A percentile compares a stretch with the other conserved stretches of the same genome.
Conservation (phyloP, 441 rosid genomes). For the Erodium texanum region DNA sequence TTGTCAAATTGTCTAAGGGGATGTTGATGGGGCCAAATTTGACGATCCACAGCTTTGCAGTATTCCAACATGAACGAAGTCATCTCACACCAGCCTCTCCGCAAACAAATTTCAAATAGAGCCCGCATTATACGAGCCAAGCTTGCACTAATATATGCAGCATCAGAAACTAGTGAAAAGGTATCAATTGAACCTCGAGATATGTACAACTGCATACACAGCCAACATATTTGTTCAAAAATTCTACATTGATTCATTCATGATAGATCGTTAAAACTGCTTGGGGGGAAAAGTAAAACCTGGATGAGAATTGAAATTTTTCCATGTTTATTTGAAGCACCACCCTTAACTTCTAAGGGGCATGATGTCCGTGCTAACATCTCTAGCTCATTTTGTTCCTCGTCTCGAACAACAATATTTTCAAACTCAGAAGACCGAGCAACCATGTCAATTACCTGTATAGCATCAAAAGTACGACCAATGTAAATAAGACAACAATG, state of each 20-base stretch:
- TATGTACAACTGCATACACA: slow-evolving; percentile 74
- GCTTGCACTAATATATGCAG: slow-evolving; percentile 98
- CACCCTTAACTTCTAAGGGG: slow-evolving; percentile 88
- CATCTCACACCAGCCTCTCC: slow-evolving; percentile 98
- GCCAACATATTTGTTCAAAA: slow-evolving; percentile 22
- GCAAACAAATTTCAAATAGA: slow-evolving; percentile 89
- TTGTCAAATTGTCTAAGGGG: slow-evolving; percentile 94
- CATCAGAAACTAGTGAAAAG: slow-evolving; percentile 94
- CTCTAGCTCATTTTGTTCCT: slow-evolving; percentile 97
- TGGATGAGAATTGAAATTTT: slow-evolving; percentile 97
- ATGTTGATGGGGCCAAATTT: slow-evolving; percentile 97
- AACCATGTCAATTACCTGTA: slow-evolving; percentile 91
- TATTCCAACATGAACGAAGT: slow-evolving; percentile 88
- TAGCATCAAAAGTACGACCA: slow-evolving; percentile 18
- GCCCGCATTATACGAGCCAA: slow-evolving; percentile 99
- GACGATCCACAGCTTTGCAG: slow-evolving; percentile 99
- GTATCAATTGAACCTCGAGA: slow-evolving; percentile 92
- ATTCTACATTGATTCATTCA: slow-evolving; percentile 16
- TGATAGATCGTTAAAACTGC: slow-evolving; percentile 16
- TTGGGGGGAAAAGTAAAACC: slow-evolving; percentile 32
- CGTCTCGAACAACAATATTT: slow-evolving; percentile 97
- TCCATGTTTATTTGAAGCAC: slow-evolving; percentile 95
- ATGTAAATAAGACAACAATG: slow-evolving; percentile 9
- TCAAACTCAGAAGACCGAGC: slow-evolving; percentile 96
- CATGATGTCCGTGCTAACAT: slow-evolving; percentile 65